phyloP scores from a whole-genome alignment of 108 stramenopile species.

The Fragilaria radians region DNA sequence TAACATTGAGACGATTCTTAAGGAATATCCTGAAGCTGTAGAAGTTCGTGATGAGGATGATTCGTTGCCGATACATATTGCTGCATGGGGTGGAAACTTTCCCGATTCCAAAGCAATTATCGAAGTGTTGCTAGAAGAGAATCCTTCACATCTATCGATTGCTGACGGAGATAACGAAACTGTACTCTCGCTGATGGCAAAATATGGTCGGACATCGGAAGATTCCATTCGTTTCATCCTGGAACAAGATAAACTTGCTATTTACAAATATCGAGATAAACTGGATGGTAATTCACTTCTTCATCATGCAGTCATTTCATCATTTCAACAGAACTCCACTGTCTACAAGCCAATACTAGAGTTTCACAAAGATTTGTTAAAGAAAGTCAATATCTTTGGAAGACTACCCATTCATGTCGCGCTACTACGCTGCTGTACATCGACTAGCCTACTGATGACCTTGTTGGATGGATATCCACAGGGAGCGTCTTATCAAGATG shows the following conservation, averaged over 20 bases:
- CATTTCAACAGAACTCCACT: background rate
- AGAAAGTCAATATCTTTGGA: background rate
- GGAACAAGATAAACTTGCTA: background rate
- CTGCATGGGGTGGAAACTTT: conserved; percentile 7
- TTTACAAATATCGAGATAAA: background rate
- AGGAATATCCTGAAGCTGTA: conserved; percentile 20
- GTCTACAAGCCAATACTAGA: background rate
- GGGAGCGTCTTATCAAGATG: background rate
- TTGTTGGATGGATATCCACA: background rate
- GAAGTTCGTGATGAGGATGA: conserved; percentile 18
- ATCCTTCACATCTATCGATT: background rate
- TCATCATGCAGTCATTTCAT: background rate
- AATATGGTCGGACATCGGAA: conserved; percentile 2
- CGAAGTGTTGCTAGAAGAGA: background rate
- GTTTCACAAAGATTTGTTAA: background rate
- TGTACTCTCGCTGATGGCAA: background rate
- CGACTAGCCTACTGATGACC: background rate
- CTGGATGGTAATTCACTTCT: background rate
- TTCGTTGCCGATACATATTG: conserved; percentile 23
- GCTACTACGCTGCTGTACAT: background rate
- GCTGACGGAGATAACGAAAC: background rate
- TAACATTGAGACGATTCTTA: conserved; percentile 5
- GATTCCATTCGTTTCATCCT: background rate
- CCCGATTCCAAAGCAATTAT: background rate
- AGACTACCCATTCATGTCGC: background rate